Evolutionary conservation across 352 stramenopile species (phyloP).

Genomic region (Stramenopiles sp.): DNA sequence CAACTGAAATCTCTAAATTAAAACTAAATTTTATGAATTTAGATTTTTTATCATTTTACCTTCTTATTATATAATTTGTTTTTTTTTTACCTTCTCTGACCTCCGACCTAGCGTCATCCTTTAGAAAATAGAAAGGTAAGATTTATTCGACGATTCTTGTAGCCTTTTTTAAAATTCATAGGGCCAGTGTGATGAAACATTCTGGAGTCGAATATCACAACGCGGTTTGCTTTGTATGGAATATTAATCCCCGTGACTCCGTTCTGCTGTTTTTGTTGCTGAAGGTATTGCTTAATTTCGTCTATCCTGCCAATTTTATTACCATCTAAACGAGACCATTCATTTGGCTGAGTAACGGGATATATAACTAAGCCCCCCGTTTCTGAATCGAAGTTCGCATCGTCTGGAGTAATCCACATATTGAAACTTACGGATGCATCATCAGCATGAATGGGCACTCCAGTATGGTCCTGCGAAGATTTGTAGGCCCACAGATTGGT

Average conservation of each 20-base stretch:
- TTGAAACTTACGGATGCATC: constrained; percentile 42
- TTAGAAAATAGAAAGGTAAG: constrained; percentile 31
- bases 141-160: constrained; percentile 37
- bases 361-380: constrained; percentile 33
- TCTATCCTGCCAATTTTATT: background rate
- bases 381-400: constrained; percentile 32
- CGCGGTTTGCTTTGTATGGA: constrained; percentile 30
- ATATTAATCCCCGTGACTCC: constrained; percentile 18
- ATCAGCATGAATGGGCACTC: constrained; percentile 41
- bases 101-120: background rate
- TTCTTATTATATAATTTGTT: no score
- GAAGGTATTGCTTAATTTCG: background rate
- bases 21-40: no score
- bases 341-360: background rate
- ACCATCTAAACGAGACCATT: background rate
- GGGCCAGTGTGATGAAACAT: constrained; percentile 35
- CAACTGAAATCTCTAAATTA: no score
- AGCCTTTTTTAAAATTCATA: constrained; percentile 29
- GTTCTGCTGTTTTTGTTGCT: constrained; percentile 13
- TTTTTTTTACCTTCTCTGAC: background rate
- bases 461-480: constrained; percentile 21
- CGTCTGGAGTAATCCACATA: constrained; percentile 39
- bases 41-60: no score
- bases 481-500: constrained; percentile 43
- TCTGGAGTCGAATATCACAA: constrained; percentile 35